These are phyloP conservation scores for Xerophyta viscosa DNA, from an alignment of 106 monocot genomes.

Conservation along the genomic window DNA sequence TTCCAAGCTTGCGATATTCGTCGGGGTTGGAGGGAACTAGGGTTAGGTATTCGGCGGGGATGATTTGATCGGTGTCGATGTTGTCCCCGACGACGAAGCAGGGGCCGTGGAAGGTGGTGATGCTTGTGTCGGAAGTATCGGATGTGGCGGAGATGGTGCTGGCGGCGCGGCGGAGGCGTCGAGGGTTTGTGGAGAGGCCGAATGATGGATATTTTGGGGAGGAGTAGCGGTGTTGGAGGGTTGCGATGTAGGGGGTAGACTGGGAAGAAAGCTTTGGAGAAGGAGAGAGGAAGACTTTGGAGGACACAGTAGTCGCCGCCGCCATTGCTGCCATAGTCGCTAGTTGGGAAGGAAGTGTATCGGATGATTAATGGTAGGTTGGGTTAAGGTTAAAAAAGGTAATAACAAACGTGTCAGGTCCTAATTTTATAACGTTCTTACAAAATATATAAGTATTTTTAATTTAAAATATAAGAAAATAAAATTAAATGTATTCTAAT, in stretches of 20 bases:
- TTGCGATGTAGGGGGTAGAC: slow-evolving; percentile 7
- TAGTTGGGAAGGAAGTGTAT: too few species aligned
- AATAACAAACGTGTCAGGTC: too few species aligned
- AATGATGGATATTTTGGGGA: neutral
- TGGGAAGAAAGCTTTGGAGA: slow-evolving; percentile 8
- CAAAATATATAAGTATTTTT: too few species aligned
- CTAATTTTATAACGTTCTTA: too few species aligned
- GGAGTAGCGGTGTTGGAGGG: neutral
- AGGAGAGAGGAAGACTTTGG: slow-evolving; percentile 4
- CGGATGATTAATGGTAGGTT: too few species aligned
- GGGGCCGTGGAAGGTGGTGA: slow-evolving; percentile 58
- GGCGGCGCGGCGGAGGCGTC: slow-evolving; percentile 1
- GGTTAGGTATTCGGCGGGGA: slow-evolving; percentile 91
- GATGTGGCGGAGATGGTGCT: neutral
- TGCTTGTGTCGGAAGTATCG: slow-evolving; percentile 1
- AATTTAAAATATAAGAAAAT: too few species aligned
- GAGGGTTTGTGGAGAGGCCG: neutral
- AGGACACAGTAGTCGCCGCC: neutral
- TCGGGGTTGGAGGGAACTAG: slow-evolving; percentile 95
- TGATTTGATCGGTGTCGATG: slow-evolving; percentile 99
- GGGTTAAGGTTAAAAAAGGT: too few species aligned
- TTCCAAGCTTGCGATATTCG: slow-evolving; percentile 88
- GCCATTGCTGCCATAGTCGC: too few species aligned
- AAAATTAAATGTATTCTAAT: too few species aligned
- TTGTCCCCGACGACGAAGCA: slow-evolving; percentile 94